Evolutionary conservation across 345 rosid species (phyloP), one percentile per base, ranked within the genome.

Genomic region (Boechera retrofracta): DNA sequence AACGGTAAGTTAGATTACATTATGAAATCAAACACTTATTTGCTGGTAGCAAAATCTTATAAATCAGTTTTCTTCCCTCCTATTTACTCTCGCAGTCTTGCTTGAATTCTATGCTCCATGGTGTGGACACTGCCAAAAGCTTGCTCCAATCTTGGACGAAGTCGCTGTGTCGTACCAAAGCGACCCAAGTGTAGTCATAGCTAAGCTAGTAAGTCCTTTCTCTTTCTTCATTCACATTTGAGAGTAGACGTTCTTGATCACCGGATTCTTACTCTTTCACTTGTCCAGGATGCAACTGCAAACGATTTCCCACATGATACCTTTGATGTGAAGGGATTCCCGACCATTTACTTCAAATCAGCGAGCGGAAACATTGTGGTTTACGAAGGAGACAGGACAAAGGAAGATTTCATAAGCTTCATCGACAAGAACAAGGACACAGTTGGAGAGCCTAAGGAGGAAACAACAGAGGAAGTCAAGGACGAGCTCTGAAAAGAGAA

Each of bases 101-200:
- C 78, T 95, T 18, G 99, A 95, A 83, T 95, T 95, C 67, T 95
- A 92, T 66, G 98, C 99, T 53, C 98, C 98, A 12, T 92, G 99
- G 99, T 95, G 98, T 81, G 99, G 99, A 74, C 98, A 95, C 74
- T 95, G 98, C 91, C 87, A 92, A 66, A 79, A 88, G 56, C 77
- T 95, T 86, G 98, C 87, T 15, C 98, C 99, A 49, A 92, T 95
- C 79, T 84, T 95, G 86, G 98, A 92, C 72, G 98, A 95, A 89
- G 92, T 95, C 41, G 98, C 98, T 63, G 56, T 81, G 65, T 86
- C 93, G 0, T 95, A 47, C 64, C 82, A 88, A 81, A 88, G 72
- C 11, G 89, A 89, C 80, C 67, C 90, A 42, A 80, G 69, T 59
- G 84, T 95, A 10, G 70, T 89, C 77, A 92, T 95, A 18, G 98